Evolutionary conservation across 129 eudicot species (phyloP).

Genomic region (Dittrichia graveolens): DNA sequence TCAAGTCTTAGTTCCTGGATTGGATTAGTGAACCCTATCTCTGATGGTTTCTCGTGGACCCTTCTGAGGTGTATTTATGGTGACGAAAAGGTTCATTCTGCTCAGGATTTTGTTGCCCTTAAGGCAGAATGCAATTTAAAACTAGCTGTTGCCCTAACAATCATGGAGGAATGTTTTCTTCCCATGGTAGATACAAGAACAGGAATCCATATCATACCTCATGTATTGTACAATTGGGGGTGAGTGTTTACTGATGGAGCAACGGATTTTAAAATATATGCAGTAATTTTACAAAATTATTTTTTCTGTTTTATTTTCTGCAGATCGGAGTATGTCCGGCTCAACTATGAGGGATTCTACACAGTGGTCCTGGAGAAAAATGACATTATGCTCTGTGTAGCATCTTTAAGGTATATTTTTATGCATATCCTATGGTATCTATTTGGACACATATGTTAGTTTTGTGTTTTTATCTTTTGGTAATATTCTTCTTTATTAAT

Average conservation of each 20-base stretch:
- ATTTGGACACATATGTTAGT: background rate
- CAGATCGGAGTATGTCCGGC: slow-evolving; percentile 87
- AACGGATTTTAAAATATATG: background rate
- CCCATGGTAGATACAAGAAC: slow-evolving; percentile 96
- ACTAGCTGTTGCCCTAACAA: slow-evolving; percentile 89
- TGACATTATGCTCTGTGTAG: slow-evolving; percentile 70
- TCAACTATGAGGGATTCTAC: slow-evolving; percentile 78
- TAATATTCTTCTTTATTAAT: background rate
- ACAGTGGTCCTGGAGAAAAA: slow-evolving; percentile 86
- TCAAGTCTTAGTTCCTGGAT: slow-evolving; percentile 63
- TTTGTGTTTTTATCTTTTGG: background rate
- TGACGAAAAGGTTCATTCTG: slow-evolving; percentile 67
- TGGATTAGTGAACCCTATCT: slow-evolving; percentile 55
- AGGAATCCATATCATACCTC: slow-evolving; percentile 96
- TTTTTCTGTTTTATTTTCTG: slow-evolving; percentile 20
- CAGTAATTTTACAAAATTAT: background rate
- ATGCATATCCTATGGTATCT: slow-evolving; percentile 7
- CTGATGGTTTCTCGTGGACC: slow-evolving; percentile 80
- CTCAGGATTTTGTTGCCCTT: slow-evolving; percentile 56
- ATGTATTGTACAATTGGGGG: slow-evolving; percentile 93
- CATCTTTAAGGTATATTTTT: slow-evolving; percentile 71
- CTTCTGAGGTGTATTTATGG: slow-evolving; percentile 83
- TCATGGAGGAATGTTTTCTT: slow-evolving; percentile 98
- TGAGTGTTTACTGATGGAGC: slow-evolving; percentile 30
- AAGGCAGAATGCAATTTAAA: slow-evolving; percentile 96